Evolutionary conservation across 306 rosid species (phyloP).

Genomic region (Prunus salicina): DNA sequence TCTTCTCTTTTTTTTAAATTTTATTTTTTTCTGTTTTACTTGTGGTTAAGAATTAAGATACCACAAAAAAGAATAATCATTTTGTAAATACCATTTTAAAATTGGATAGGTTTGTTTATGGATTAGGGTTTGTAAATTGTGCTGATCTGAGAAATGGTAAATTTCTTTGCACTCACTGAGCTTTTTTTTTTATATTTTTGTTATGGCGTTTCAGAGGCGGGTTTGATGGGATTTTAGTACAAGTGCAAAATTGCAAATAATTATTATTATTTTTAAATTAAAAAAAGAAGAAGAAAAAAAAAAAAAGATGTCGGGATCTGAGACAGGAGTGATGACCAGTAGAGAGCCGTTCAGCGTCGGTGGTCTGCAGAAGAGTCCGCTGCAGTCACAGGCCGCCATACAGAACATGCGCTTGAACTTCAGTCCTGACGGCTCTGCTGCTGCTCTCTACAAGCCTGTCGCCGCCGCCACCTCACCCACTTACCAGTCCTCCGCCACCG

Average conservation of each 20-base stretch:
- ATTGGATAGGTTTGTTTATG: background rate
- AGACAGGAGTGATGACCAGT: slow-evolving; percentile 49
- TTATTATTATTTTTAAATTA: too few species aligned
- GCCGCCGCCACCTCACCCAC: slow-evolving; percentile 26
- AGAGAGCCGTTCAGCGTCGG: slow-evolving; percentile 43
- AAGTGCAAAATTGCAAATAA: background rate
- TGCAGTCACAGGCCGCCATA: slow-evolving; percentile 25
- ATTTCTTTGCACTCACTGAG: background rate
- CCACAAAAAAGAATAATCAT: too few species aligned
- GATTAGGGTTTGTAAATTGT: background rate
- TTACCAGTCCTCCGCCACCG: slow-evolving; percentile 21
- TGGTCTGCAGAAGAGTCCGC: slow-evolving; percentile 15
- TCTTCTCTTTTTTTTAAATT: background rate
- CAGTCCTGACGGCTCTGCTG: slow-evolving; percentile 30
- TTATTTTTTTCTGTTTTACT: background rate
- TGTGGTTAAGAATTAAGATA: background rate
- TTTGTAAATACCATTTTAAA: background rate
- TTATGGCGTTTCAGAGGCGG: slow-evolving; percentile 6
- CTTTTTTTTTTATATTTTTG: background rate
- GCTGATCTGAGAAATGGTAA: background rate
- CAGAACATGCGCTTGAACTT: slow-evolving; percentile 47
- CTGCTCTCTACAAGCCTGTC: slow-evolving; percentile 36
- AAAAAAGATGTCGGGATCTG: slow-evolving; percentile 63
- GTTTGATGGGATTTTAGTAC: slow-evolving; percentile 16
- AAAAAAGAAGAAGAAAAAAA: background rate